A percentile compares a stretch with the other conserved stretches of the same genome.
Conservation (phyloP, 2,329 filamentous ascomycete genomes). For the Sphaerulina populicola region DNA sequence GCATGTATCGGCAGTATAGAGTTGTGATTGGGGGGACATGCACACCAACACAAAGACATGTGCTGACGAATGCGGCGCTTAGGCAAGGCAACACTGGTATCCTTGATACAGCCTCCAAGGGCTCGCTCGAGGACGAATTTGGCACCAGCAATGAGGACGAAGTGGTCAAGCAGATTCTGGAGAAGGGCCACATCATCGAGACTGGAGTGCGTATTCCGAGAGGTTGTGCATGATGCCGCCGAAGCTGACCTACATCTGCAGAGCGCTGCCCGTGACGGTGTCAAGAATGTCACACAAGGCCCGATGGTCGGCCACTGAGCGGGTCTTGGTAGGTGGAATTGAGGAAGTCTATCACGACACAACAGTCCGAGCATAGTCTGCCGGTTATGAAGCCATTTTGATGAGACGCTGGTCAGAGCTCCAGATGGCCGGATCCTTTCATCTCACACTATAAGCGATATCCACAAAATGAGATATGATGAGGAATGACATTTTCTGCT, state of each 20-base stretch:
- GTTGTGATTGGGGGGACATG: too few relatives aligned
- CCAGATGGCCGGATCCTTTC: not conserved
- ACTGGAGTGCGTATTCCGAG: constrained; percentile 41
- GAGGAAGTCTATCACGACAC: not conserved
- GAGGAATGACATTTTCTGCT: not conserved
- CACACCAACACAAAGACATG: not conserved
- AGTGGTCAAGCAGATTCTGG: constrained; percentile 70
- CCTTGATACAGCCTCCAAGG: constrained; percentile 66
- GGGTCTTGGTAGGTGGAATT: not conserved
- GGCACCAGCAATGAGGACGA: constrained; percentile 72
- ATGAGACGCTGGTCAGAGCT: not conserved
- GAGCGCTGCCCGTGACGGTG: constrained; percentile 34
- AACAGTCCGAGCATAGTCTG: not conserved
- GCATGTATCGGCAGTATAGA: not conserved
- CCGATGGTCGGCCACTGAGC: constrained; percentile 26
- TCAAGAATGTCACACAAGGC: constrained; percentile 38
- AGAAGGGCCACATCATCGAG: constrained; percentile 63
- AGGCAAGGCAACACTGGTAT: constrained; percentile 82
- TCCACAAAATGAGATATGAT: not conserved
- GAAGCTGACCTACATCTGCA: not conserved
- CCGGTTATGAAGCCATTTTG: not conserved
- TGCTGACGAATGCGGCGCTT: constrained; percentile 8
- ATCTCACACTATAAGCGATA: constrained; percentile 1
- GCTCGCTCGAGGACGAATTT: constrained; percentile 74
- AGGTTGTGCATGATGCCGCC: not conserved